Evolutionary conservation across 768 basidiomycete species (phyloP), one percentile per base, ranked within the genome.

Genomic region (Fomitopsis serialis): DNA sequence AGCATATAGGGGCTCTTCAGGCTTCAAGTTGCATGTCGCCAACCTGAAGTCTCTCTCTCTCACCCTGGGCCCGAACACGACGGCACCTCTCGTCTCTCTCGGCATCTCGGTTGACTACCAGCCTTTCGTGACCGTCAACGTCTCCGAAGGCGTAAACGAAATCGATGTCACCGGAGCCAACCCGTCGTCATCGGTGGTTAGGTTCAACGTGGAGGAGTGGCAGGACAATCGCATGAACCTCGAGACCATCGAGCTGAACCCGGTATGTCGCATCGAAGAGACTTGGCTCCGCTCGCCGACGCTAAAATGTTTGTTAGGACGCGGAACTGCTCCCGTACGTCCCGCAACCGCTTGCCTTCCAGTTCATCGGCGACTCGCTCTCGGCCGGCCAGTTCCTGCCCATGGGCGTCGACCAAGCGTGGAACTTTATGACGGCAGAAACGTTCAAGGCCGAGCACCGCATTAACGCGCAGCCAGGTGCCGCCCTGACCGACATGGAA

Each of bases 321-420:
- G 80, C 81, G 1, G 53, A 58, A 12, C 61, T 81, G 0, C 63
- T 74, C 11, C 72, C 74, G 1, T 81, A 80, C 58, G 64, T 58
- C 7, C 77, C 77, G 0, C 74, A 74, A 3, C 68, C 68, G 35
- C 62, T 81, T 10, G 63, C 67, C 1, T 80, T 82, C 55, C 78
- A 80, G 57, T 80, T 81, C 59, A 79, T 84, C 42, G 80, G 81
- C 0, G 80, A 82, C 59, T 81, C 80, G 2, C 63, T 81, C 6
- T 80, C 80, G 15, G 76, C 80, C 42, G 81, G 80, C 2, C 78
- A 82, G 72, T 81, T 69, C 55, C 68, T 81, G 5, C 72, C 73
- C 4, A 60, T 73, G 52, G 80, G 80, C 17, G 79, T 82, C 17
- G 70, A 80, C 57, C 77, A 79, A 62, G 79, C 78, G 2, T 82